Evolutionary conservation across 1,139 yeast genomes (phyloP), one percentile per base, ranked within the genome.

Genomic region (Candida albicans): DNA sequence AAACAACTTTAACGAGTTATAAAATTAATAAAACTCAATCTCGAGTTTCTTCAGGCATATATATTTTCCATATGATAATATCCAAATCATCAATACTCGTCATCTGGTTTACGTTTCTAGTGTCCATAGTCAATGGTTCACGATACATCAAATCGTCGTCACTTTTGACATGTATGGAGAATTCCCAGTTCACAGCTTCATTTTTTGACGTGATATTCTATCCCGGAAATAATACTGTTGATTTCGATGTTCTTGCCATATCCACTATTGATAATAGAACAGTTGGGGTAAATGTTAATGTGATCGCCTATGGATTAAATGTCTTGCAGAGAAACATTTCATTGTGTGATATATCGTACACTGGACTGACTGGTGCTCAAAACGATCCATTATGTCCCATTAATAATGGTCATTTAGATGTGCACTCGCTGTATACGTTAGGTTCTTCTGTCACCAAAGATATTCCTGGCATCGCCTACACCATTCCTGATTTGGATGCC

Each of bases 401-500:
- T 51, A 64, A 82, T 25, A 80, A 96, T 3, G 98, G 99, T 34
- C 91, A 91, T 65, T 79, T 93, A 56, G 95, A 87, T 53, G 73
- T 90, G 40, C 62, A 70, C 42, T 76, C 86, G 38, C 65, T 75
- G 30, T 77, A 82, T 55, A 48, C 59, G 10, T 57, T 91, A 26
- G 54, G 71, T 27, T 48, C 58, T 8, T 63, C 66, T 40, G 63
- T 84, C 46, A 67, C 79, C 1, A 59, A 66, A 10, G 63, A 76
- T 47, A 77, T 93, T 47, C 99, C 99, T 0, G 78, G 83, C 7
- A 73, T 93, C 29, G 96, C 96, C 2, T 93, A 81, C 65, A 83
- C 95, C 2, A 79, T 93, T 42, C 99, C 99, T 1, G 96, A 93
- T 65, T 72, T 93, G 52, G 99, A 93, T 60, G 99, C 97, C 7